Conservation (phyloP, 768 basidiomycete species). For the Pseudohyphozyma bogoriensis region DNA sequence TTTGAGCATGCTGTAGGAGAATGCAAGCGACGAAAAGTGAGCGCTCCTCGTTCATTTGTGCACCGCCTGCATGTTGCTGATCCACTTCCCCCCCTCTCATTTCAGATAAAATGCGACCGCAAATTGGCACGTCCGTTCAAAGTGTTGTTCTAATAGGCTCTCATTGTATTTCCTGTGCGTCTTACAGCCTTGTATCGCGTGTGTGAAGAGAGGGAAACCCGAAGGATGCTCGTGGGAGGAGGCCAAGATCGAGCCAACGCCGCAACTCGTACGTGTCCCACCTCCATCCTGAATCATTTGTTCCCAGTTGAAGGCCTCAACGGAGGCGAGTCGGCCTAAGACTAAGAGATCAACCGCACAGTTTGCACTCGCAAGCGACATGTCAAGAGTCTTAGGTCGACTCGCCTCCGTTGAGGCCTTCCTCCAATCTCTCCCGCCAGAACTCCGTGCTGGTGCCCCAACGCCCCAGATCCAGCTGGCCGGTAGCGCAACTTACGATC, state of each 20-base stretch:
- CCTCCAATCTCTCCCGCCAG: constrained; percentile 19
- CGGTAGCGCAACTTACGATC: background rate
- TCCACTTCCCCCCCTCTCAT: no score
- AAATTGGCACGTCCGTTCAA: no score
- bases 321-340: no score
- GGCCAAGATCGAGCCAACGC: constrained; percentile 27
- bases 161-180: background rate
- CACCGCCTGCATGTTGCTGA: no score
- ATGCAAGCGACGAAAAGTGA: constrained; percentile 9
- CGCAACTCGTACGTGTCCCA: background rate
- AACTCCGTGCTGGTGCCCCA: background rate
- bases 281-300: background rate
- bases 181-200: constrained; percentile 14
- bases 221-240: constrained; percentile 24
- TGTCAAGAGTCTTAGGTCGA: constrained; percentile 10
- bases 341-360: background rate
- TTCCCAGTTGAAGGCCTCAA: no score
- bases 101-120: background rate
- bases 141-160: background rate
- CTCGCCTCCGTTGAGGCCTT: constrained; percentile 12
- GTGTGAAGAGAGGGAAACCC: constrained; percentile 15
- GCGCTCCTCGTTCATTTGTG: no score
- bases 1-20: no score
- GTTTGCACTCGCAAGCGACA: constrained; percentile 20
- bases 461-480: constrained; percentile 1